Evolutionary conservation across 225 moss, liverwort and hornwort genomes (phyloP).

Genomic region (Thuidium tamariscinum): DNA sequence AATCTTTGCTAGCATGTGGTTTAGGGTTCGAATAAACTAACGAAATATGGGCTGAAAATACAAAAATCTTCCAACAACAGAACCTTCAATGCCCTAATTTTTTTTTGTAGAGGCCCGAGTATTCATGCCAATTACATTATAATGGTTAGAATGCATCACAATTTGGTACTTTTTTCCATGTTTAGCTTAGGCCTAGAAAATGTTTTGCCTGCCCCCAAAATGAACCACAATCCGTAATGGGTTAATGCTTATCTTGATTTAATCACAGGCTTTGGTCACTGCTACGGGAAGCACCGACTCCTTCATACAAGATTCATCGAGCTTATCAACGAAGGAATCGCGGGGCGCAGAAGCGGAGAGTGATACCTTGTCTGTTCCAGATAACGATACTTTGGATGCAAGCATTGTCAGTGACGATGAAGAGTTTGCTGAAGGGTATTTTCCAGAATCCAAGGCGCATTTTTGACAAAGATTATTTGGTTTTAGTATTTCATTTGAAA

Average conservation of each 20-base stretch:
- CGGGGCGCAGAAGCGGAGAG: slow-evolving; percentile 15
- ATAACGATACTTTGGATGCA: slow-evolving; percentile 49
- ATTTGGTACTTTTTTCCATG: no score
- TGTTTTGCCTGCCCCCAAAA: no score
- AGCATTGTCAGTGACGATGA: slow-evolving; percentile 73
- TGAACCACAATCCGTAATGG: no score
- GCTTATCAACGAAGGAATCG: slow-evolving; percentile 8
- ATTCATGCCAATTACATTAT: no score
- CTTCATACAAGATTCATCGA: slow-evolving; percentile 11
- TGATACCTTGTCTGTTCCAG: slow-evolving; percentile 29
- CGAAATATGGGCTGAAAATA: no score
- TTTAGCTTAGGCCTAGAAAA: no score
- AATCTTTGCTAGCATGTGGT: no score
- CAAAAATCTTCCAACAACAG: no score
- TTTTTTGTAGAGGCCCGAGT: no score
- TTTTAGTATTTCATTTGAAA: neutral
- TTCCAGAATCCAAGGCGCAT: neutral
- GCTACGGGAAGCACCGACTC: slow-evolving; percentile 26
- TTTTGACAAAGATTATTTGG: neutral
- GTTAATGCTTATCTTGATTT: neutral
- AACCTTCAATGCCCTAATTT: no score
- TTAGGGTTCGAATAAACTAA: no score
- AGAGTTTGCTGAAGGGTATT: slow-evolving; percentile 74
- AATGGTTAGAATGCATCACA: no score
- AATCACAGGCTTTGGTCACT: slow-evolving; percentile 36